Conservation (phyloP, 1,284 basidiomycete genomes). For the Sporisorium sorghi region DNA sequence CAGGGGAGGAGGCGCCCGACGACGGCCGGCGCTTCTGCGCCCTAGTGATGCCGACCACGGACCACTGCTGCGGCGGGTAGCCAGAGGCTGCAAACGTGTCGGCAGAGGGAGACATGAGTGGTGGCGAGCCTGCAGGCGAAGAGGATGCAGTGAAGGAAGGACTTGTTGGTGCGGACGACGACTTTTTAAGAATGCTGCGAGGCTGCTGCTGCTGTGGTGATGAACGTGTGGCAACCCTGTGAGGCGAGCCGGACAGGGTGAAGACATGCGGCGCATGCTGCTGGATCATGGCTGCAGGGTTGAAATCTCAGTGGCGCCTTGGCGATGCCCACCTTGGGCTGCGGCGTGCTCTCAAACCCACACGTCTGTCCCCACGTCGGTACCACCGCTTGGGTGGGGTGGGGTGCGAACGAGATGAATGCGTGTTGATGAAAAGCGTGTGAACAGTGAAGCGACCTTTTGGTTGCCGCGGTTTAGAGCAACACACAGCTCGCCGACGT, state of each 20-base stretch:
- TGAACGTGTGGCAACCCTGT: conserved; percentile 6
- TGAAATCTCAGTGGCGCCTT: too few relatives aligned
- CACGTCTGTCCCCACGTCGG: neutral
- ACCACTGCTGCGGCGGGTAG: conserved; percentile 28
- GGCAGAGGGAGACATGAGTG: conserved; percentile 8
- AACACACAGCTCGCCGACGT: neutral
- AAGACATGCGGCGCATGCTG: conserved; percentile 19
- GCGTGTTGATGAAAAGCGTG: neutral
- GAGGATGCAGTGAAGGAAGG: conserved; percentile 5
- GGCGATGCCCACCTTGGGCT: neutral
- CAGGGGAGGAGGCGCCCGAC: neutral
- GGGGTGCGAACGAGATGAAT: neutral
- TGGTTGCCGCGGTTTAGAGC: neutral
- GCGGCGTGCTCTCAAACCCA: conserved; percentile 1
- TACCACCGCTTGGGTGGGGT: neutral
- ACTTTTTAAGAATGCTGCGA: conserved; percentile 39
- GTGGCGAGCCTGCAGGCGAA: conserved; percentile 11
- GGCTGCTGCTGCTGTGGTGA: conserved; percentile 10
- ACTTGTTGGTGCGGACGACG: conserved; percentile 9
- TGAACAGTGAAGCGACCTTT: neutral
- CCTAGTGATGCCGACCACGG: conserved; percentile 22
- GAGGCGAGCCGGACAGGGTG: conserved; percentile 18
- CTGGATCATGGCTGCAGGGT: conserved; percentile 21
- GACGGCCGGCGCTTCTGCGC: conserved; percentile 11
- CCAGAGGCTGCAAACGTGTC: conserved; percentile 3